Conservation (phyloP, 2,329 filamentous ascomycete species). For the Rhynchosporium graminicola region DNA sequence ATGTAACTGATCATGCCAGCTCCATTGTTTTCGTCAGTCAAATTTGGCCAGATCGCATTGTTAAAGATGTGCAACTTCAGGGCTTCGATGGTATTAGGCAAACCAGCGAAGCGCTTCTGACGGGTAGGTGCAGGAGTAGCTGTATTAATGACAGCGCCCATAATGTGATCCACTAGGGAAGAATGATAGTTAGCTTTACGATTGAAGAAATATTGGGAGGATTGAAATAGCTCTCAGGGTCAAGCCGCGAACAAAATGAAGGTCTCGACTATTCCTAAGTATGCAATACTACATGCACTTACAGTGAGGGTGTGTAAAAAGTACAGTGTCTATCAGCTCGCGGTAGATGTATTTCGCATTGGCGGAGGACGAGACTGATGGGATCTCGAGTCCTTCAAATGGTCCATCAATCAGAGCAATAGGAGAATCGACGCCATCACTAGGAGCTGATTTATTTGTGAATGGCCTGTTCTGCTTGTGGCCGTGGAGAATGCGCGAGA, state of each 20-base stretch:
- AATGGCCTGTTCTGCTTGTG: slow-evolving; percentile 40
- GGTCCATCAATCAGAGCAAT: slow-evolving; percentile 67
- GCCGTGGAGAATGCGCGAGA: slow-evolving; percentile 67
- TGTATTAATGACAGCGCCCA: slow-evolving; percentile 90
- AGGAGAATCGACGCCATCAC: slow-evolving; percentile 37
- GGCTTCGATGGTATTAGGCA: slow-evolving; percentile 86
- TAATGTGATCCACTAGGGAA: slow-evolving; percentile 69
- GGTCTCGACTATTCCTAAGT: too few relatives aligned
- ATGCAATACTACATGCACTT: not conserved
- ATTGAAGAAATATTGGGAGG: not conserved
- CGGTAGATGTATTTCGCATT: slow-evolving; percentile 82
- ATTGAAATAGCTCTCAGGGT: too few relatives aligned
- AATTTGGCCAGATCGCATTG: slow-evolving; percentile 95
- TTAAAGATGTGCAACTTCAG: slow-evolving; percentile 97
- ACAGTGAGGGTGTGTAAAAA: slow-evolving; percentile 90
- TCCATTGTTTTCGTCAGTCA: slow-evolving; percentile 94
- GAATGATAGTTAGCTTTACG: not conserved
- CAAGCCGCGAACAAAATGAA: too few relatives aligned
- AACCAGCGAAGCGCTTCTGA: slow-evolving; percentile 82
- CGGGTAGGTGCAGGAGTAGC: slow-evolving; percentile 78
- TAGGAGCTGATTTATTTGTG: slow-evolving; percentile 36
- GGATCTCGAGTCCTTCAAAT: slow-evolving; percentile 76
- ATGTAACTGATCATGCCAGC: slow-evolving; percentile 90
- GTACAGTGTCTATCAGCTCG: slow-evolving; percentile 79
- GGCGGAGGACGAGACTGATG: slow-evolving; percentile 63